A percentile compares a stretch with the other conserved stretches of the same genome.
Evolutionary conservation across 2,329 filamentous ascomycete species (phyloP).

Genomic region (Nakataea oryzae): DNA sequence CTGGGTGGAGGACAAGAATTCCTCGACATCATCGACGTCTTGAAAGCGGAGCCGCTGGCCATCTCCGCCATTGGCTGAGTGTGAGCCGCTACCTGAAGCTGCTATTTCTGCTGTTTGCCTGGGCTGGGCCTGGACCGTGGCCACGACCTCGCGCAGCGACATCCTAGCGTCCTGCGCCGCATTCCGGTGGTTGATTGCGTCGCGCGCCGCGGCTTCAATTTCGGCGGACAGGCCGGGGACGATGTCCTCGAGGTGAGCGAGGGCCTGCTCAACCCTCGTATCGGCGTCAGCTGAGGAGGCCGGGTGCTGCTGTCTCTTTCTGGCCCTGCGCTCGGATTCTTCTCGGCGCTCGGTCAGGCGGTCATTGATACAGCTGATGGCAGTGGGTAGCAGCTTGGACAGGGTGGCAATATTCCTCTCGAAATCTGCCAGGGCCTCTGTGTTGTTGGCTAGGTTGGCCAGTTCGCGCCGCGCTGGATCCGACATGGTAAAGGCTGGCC

Average conservation of each 20-base stretch:
- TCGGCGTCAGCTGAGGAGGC: slow-evolving; percentile 8
- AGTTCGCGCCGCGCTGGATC: slow-evolving; percentile 26
- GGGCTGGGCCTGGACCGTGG: slow-evolving; percentile 10
- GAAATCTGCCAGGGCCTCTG: neutral
- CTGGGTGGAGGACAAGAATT: slow-evolving; percentile 1
- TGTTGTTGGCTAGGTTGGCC: slow-evolving; percentile 27
- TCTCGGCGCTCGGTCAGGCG: slow-evolving; percentile 24
- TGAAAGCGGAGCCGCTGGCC: slow-evolving; percentile 3
- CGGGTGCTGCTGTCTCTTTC: slow-evolving; percentile 23
- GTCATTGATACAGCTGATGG: slow-evolving; percentile 39
- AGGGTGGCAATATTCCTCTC: neutral
- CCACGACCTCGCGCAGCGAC: slow-evolving; percentile 17
- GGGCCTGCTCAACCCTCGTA: slow-evolving; percentile 23
- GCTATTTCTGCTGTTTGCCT: slow-evolving; percentile 10
- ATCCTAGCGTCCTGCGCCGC: slow-evolving; percentile 37
- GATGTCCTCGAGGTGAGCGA: slow-evolving; percentile 22
- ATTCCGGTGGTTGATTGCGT: slow-evolving; percentile 36
- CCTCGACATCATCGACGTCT: neutral
- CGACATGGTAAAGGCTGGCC: slow-evolving; percentile 33
- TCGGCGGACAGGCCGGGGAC: slow-evolving; percentile 31
- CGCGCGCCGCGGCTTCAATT: slow-evolving; percentile 35
- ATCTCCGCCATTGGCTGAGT: neutral
- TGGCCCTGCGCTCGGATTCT: slow-evolving; percentile 18
- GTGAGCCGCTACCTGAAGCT: neutral
- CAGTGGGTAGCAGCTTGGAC: neutral